Evolutionary conservation across 148 eudicot species (phyloP), one percentile per base, ranked within the genome.

Genomic region (Pharnaceum exiguum): DNA sequence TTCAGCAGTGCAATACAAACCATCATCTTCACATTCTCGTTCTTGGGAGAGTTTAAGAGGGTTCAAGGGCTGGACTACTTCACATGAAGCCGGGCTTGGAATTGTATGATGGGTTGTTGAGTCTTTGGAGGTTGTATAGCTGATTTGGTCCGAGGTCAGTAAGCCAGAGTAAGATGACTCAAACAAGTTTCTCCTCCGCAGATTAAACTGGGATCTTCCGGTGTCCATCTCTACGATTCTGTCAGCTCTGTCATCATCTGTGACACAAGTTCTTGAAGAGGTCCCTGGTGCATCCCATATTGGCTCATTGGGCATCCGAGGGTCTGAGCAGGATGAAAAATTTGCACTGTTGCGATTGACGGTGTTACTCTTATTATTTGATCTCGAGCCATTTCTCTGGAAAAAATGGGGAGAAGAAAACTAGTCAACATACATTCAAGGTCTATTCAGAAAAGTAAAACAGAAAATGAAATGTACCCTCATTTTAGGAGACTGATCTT

Each of bases 221-320:
- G 68, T 68, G 60, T 90, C 90, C 19, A 82, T 60, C 63, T 86
- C 95, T 10, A 83, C 82, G 45, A 89, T 74, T 57, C 70, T 75
- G 59, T 77, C 88, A 10, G 63, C 74, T 51, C 70, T 71, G 26
- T 77, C 82, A 30, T 77, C 79, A 7, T 72, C 84, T 10, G 50
- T 56, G 0, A 57, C 28, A 45, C 72, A 46, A 44, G 57, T 40
- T 39, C 70, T 46, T 19, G 63, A 40, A 12, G 55, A 37, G 31
- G 69, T 32, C 10, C 52, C 70, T 3, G 47, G 57, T 46, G 56
- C 59, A 10, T 63, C 74, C 59, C 68, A 62, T 45, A 63, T 53
- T 16, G 66, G 44, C 31, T 68, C 82, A 3, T 63, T 68, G n/a
- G n/a, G n/a, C 63, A 59, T 45, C 27, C 55, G 74, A 17, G 68